phyloP scores from a whole-genome alignment of 345 rosid species.

The Camelina neglecta region DNA sequence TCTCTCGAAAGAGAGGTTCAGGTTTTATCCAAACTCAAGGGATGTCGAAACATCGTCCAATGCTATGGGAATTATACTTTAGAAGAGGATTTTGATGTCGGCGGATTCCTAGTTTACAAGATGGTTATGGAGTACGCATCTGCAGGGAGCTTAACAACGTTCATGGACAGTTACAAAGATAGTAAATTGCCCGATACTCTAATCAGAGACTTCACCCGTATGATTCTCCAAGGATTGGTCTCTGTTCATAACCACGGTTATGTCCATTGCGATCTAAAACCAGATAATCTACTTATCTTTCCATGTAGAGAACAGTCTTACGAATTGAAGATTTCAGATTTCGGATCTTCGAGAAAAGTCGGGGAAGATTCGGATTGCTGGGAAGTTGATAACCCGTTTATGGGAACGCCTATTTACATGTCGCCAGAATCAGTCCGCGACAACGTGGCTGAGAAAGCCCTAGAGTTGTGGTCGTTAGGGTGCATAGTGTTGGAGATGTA shows the following conservation, averaged over 20 bases:
- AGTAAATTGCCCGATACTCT: neutral
- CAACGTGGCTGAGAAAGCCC: constrained; percentile 1
- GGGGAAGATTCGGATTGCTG: neutral
- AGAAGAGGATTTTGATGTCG: neutral
- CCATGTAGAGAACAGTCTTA: constrained; percentile 2
- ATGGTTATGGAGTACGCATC: constrained; percentile 29
- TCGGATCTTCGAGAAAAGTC: constrained; percentile 3
- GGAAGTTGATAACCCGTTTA: constrained; percentile 19
- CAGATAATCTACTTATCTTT: constrained; percentile 27
- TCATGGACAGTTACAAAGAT: neutral
- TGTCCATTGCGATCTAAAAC: constrained; percentile 38
- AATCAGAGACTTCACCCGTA: constrained; percentile 24
- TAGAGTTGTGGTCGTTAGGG: constrained; percentile 37
- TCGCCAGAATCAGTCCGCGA: constrained; percentile 35
- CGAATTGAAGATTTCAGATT: constrained; percentile 32
- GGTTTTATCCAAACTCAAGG: constrained; percentile 12
- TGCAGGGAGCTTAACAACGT: neutral
- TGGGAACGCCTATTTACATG: constrained; percentile 33
- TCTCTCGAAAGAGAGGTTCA: constrained; percentile 1
- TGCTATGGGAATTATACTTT: constrained; percentile 22
- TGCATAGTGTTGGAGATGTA: constrained; percentile 31
- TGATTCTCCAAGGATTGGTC: constrained; percentile 32
- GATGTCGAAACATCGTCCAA: constrained; percentile 9
- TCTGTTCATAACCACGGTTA: constrained; percentile 23
- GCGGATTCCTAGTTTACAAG: neutral